Base-by-base conservation (phyloP, 345 rosid species). In the Passiflora organensis region DNA sequence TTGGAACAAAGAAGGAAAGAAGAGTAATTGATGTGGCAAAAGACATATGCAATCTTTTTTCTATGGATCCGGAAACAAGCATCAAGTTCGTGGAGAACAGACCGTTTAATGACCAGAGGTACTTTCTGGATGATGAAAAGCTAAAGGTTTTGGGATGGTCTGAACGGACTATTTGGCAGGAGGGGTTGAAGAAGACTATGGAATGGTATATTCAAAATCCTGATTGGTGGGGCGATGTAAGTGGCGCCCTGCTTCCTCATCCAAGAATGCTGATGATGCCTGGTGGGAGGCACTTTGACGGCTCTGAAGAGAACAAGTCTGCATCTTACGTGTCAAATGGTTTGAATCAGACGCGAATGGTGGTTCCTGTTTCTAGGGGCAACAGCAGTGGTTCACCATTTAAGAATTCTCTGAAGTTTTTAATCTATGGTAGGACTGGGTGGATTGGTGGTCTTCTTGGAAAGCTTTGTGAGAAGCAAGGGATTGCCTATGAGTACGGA, bases 141-240 rank as follows among this genome's bases (percentile, higher is more conserved):
- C 82, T 88, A 74, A 82, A 69, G 62, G 78, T 51, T 69, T 59
- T 89, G 69, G 96, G 96, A 1, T 89, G 96, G 96, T 68, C 84
- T 6, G 96, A 89, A 36, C 70, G 77, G 51, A 89, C 95, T 24
- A 56, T 63, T 24, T 89, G 96, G 96, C 85, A 83, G 68, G 95
- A 85, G 61, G 96, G 96, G 14, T 58, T 89, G 74, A 82, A 22
- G 75, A 85, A 79, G 75, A 86, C 95, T 12, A 75, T 83, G 48
- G 82, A 83, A 6, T 89, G 96, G 96, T 89, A 89, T 69, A 78
- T 82, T 54, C 70, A 75, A 44, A 83, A 89, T 75, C 95, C 95
- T 50, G 85, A 83, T 48, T 89, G 96, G 96, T 89, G 96, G 96
- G 96, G 91, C 21, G 96, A 89, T 68, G 96, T 89, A 19, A 69